These are phyloP conservation scores for Leccinum arenicola DNA, from an alignment of 768 basidiomycete genomes.

Conservation along the genomic window DNA sequence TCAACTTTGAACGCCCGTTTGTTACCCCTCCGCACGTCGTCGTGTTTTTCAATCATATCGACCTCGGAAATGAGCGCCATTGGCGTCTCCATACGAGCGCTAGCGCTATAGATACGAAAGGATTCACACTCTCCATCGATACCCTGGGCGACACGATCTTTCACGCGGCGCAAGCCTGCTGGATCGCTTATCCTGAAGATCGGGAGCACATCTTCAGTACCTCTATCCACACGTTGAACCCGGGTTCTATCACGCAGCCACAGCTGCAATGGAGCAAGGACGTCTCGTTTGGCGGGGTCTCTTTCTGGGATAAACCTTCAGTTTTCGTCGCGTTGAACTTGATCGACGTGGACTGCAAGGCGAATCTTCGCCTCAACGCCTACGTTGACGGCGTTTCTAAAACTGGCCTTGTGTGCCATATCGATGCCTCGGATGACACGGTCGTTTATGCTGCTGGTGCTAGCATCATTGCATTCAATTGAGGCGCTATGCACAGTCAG, in stretches of 20 bases:
- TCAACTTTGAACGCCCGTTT: slow-evolving; percentile 14
- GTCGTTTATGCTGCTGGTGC: slow-evolving; percentile 3
- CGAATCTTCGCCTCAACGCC: slow-evolving; percentile 10
- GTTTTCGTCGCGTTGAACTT: slow-evolving; percentile 21
- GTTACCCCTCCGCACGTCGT: slow-evolving; percentile 16
- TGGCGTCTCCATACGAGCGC: slow-evolving; percentile 9
- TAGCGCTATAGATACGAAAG: slow-evolving; percentile 9
- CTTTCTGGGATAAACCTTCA: slow-evolving; percentile 13
- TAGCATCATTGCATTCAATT: slow-evolving; percentile 6
- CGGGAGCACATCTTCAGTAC: slow-evolving; percentile 17
- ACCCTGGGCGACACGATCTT: slow-evolving; percentile 12
- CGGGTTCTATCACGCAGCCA: background rate
- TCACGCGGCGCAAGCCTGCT: slow-evolving; percentile 1
- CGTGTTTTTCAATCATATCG: slow-evolving; percentile 14
- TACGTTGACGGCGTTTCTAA: slow-evolving; percentile 11
- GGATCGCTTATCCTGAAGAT: slow-evolving; percentile 23
- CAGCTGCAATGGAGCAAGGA: slow-evolving; percentile 4
- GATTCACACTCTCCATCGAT: slow-evolving; percentile 16
- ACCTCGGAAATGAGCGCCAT: slow-evolving; percentile 5
- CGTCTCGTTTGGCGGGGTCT: slow-evolving; percentile 2
- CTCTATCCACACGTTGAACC: slow-evolving; percentile 10
- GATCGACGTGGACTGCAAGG: slow-evolving; percentile 9
- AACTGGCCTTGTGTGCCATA: slow-evolving; percentile 2
- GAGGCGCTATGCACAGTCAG: background rate
- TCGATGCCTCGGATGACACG: slow-evolving; percentile 14